These are phyloP conservation scores for Botrytis tulipae DNA, from an alignment of 2,329 filamentous ascomycete species.

Conservation along the genomic window DNA sequence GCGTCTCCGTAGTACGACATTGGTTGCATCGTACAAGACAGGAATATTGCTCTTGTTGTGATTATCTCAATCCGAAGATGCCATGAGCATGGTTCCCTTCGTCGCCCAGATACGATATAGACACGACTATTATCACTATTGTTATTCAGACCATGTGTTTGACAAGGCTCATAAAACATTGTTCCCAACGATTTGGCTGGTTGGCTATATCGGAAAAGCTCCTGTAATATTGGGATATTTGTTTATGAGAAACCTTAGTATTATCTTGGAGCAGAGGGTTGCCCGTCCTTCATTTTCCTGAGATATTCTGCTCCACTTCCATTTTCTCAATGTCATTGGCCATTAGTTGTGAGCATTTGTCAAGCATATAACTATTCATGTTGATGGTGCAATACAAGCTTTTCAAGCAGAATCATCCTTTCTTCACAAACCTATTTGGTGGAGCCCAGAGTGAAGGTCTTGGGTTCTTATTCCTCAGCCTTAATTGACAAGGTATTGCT, in stretches of 20 bases:
- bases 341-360: not conserved
- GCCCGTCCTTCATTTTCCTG: not conserved
- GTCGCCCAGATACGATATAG: not conserved
- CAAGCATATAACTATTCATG: not conserved
- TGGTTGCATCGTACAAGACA: not conserved
- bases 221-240: not conserved
- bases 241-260: not conserved
- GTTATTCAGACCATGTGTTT: not conserved
- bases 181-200: not conserved
- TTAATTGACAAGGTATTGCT: not conserved
- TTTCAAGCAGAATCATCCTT: not conserved
- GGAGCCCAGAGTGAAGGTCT: not conserved
- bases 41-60: not conserved
- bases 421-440: not conserved
- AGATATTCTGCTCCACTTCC: not conserved
- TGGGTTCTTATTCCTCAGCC: not conserved
- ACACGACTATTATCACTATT: not conserved
- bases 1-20: too few species aligned
- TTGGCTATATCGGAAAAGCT: not conserved
- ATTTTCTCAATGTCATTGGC: not conserved
- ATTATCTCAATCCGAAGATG: not conserved
- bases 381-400: not conserved
- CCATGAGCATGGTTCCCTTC: not conserved
- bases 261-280: not conserved
- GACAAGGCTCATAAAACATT: not conserved